Base-by-base conservation (phyloP, 441 rosid genomes). In the Mallotus repandus region DNA sequence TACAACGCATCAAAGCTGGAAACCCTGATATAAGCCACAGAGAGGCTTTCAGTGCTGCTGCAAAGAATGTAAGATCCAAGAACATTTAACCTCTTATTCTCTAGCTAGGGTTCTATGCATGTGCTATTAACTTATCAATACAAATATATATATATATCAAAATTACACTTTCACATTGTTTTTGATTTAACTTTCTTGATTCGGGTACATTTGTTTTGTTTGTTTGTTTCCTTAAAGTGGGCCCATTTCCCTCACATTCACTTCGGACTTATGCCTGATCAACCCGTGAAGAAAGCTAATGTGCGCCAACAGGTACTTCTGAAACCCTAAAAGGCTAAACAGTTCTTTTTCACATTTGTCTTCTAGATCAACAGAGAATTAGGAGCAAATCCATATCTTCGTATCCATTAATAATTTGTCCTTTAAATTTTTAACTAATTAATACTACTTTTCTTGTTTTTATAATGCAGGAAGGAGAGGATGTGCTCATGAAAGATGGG, bases 181-280 rank as follows among this genome's bases (percentile, higher is more conserved):
- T 50, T 15, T 15, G 45, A 52, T 66, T 49, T 50, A 10, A 32
- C 8, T 46, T 73, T 69, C 69, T n/a, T 29, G 43, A 67, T 52
- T 14, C 4, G 60, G 29, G 18, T 35, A 13, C 2, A 56, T 60
- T 68, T 68, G 46, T 58, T 56, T 14, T 50, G 68, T 35, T 35
- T 35, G 41, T 35, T 35, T 35, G 41, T 35, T 14, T 66, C 63
- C 50, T 76, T 66, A 7, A 79, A 96, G 99, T 96, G 99, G 99
- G 99, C 99, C 90, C 99, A 96, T 65, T 96, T 93, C 76, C 99
- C 99, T 3, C 94, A 93, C 87, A 96, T 91, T 79, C 99, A 93
- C 79, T 93, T 90, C 86, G 97, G 99, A 76, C 97, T 96, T 71
- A 84, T 89, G 91, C 96, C 98, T 85, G 98, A 96, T 84, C 98